These are phyloP conservation scores for Cadophora gregata DNA, from an alignment of 2,329 filamentous ascomycete species.

Conservation along the genomic window DNA sequence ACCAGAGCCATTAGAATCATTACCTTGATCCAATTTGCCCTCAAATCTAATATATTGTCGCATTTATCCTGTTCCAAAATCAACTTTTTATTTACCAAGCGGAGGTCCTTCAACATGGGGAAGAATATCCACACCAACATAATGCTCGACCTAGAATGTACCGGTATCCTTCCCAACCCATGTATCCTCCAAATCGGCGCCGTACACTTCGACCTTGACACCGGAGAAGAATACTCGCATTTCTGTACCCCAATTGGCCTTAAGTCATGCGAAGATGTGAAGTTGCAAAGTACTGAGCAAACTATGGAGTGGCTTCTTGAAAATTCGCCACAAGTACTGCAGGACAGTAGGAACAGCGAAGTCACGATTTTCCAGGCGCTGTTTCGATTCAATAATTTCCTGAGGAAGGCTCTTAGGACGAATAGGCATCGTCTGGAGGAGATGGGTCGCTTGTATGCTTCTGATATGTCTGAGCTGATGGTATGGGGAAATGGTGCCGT, in stretches of 20 bases:
- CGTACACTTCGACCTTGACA: constrained; percentile 31
- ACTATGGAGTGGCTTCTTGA: constrained; percentile 21
- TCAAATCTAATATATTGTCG: neutral
- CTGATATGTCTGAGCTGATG: constrained; percentile 23
- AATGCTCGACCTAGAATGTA: constrained; percentile 35
- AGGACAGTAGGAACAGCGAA: constrained; percentile 18
- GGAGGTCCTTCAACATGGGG: constrained; percentile 22
- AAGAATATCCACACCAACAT: constrained; percentile 31
- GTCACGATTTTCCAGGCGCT: constrained; percentile 24
- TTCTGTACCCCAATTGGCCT: constrained; percentile 26
- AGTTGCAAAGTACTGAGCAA: constrained; percentile 2
- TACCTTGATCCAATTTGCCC: neutral
- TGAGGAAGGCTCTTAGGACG: neutral
- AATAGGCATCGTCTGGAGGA: constrained; percentile 20
- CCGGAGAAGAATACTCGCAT: constrained; percentile 25
- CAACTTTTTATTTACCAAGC: neutral
- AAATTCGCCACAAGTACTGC: constrained; percentile 28
- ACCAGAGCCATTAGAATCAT: neutral
- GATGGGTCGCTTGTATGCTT: neutral
- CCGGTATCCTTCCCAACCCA: constrained; percentile 25
- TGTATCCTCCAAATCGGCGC: constrained; percentile 31
- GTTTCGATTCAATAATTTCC: constrained; percentile 24
- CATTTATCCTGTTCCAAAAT: neutral
- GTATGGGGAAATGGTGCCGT: constrained; percentile 33
- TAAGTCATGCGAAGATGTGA: constrained; percentile 24